Evolutionary conservation across 1,284 basidiomycete genomes (phyloP).

Genomic region (Wolfiporia cocos): DNA sequence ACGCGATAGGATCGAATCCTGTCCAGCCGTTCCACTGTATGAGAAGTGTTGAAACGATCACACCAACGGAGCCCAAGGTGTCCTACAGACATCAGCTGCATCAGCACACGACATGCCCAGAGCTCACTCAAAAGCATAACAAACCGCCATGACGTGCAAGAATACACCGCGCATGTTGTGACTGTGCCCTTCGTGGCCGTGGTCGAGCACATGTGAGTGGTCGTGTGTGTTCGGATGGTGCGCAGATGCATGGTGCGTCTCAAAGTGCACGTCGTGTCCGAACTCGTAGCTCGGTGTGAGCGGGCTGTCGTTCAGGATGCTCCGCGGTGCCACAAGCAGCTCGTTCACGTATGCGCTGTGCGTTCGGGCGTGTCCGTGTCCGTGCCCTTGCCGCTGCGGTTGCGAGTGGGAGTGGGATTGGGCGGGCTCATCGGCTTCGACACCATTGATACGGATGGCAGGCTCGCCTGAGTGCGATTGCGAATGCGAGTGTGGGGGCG

Average conservation of each 20-base stretch:
- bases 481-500: conserved; percentile 10
- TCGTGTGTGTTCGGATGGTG: conserved; percentile 50
- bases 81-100: conserved; percentile 62
- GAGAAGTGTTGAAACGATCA: conserved; percentile 94
- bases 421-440: not conserved
- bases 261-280: conserved; percentile 54
- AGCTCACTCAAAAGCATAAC: conserved; percentile 29
- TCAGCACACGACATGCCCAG: no score
- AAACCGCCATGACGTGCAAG: conserved; percentile 83
- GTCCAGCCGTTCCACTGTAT: conserved; percentile 99
- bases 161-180: conserved; percentile 99
- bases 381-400: no score
- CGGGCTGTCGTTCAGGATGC: conserved; percentile 9
- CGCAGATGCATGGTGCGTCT: conserved; percentile 43
- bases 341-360: not conserved
- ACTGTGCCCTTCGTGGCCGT: conserved; percentile 77
- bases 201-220: conserved; percentile 42
- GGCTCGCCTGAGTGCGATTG: conserved; percentile 12
- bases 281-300: conserved; percentile 58
- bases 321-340: conserved; percentile 6
- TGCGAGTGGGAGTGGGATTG: conserved; percentile 1
- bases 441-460: conserved; percentile 1
- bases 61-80: conserved; percentile 92
- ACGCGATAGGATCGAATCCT: conserved; percentile 97
- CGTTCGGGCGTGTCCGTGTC: not conserved